Evolutionary conservation across 1,284 basidiomycete genomes (phyloP), one percentile per base, ranked within the genome.

Genomic region (Salmacisia buchloeana): DNA sequence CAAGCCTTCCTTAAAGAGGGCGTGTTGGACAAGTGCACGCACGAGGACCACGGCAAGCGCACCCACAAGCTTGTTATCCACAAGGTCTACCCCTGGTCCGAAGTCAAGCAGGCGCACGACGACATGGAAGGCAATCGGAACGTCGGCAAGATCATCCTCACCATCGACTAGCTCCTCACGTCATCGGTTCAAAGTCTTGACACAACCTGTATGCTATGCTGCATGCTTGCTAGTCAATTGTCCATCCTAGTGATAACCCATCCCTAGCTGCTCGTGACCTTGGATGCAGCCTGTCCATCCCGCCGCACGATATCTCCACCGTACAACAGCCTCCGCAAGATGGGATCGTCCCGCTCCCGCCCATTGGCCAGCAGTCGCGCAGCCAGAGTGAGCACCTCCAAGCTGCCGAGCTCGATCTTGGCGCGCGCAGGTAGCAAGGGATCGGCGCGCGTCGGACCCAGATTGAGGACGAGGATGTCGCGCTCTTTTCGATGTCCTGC

Each of bases 111-210:
- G 56, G 93, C 92, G 1, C 92, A 94, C 70, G 84, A 85, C 65
- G 89, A 90, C 81, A 94, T 97, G 90, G 87, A 89, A 75, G 87
- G 83, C 46, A 90, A 94, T 78, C 87, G 86, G 77, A 96, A 85
- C 69, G 82, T 81, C 36, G 85, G 84, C 23, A 85, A 85, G 80
- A 83, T 72, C 57, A 36, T 72, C 36, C 63, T 70, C 35, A 68
- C 67, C 25, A 46, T 72, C 38, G 70, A 72, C 21, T 54, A 33
- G 21, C 9, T 31, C 23, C 36, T 9, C 36, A 38, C 36, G 7
- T 9, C 36, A n/a, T n/a, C n/a, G n/a, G n/a, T n/a, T n/a, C n/a
- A n/a, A n/a, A n/a, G n/a, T n/a, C n/a, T n/a, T n/a, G n/a, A n/a
- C n/a, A n/a, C n/a, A n/a, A n/a, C n/a, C n/a, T n/a, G n/a, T n/a